Evolutionary conservation across 1,284 basidiomycete species (phyloP), one percentile per base, ranked within the genome.

Genomic region (Caloboletus inedulis): DNA sequence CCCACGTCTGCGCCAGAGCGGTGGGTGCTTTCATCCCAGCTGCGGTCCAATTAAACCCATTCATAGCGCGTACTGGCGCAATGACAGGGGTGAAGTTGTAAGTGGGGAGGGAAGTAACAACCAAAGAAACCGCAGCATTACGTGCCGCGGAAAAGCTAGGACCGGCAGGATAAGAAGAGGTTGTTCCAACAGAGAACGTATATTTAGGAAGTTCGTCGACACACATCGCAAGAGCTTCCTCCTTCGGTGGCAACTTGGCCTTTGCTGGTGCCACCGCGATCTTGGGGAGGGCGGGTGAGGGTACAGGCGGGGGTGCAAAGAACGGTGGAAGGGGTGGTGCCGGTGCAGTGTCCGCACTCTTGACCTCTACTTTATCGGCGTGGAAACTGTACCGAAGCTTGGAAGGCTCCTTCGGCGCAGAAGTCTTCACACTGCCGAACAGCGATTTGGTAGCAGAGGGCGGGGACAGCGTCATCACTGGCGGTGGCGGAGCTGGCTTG

Each of bases 331-430:
- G 46, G 13, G 63, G 45, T 4, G 63, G 58, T 3, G 58, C 39
- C 14, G 47, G 35, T 33, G 14, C 39, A 29, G 44, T 31, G 8
- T 68, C 62, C 21, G 43, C 43, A 30, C 53, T 45, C 53, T 59
- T 58, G 23, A 69, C 53, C 54, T 64, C 61, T 23, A 66, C 57
- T 59, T 71, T 70, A 51, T 77, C 73, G 5, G 72, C 73, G 45
- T 80, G 77, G 64, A 83, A 79, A 60, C 84, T 85, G 56, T 76
- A 84, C 29, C 87, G 78, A 46, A 89, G 72, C 63, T 87, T 88
- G 54, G 87, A 88, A 1, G 86, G 86, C 43, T 85, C 83, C 61
- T 81, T 85, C 1, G 86, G 86, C 19, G 76, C 74, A 18, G 80
- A 75, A 3, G 74, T 72, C 62, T 77, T 80, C 12, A 59, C 34